Evolutionary conservation across 495 filamentous ascomycete species (phyloP).

Genomic region (Neurospora intermedia): DNA sequence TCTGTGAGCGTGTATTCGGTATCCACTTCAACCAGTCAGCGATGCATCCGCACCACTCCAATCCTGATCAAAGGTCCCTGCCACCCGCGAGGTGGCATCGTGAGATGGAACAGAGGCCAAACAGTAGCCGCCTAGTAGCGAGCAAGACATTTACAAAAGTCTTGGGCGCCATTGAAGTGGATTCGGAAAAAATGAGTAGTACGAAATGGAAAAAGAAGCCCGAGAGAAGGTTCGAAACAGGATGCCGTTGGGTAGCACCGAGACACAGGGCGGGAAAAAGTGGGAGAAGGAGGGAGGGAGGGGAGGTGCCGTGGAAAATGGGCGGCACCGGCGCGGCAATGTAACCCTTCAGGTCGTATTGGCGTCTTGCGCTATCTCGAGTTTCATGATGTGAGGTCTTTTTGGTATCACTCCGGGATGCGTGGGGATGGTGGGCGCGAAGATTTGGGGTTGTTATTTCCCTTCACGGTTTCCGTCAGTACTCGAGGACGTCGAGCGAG

Average conservation of each 20-base stretch:
- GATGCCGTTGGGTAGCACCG: not conserved
- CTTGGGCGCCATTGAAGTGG: not conserved
- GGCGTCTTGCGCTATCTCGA: not conserved
- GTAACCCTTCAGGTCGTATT: not conserved
- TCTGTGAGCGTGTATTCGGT: not conserved
- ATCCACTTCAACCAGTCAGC: not conserved
- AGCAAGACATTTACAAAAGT: not conserved
- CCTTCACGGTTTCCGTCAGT: not conserved
- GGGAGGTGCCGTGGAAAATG: not conserved
- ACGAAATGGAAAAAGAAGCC: not conserved
- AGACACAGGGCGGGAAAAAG: not conserved
- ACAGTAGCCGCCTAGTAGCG: not conserved
- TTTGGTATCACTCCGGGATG: not conserved
- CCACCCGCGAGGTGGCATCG: not conserved
- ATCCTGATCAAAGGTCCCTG: not conserved
- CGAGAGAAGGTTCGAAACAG: not conserved
- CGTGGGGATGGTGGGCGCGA: not conserved
- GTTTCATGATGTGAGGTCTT: not conserved
- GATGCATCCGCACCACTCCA: not conserved
- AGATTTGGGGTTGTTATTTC: not conserved
- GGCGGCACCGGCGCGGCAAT: not conserved
- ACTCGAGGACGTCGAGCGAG: not conserved
- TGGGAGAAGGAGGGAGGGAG: not conserved
- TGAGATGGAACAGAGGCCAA: not conserved
- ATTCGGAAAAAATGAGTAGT: not conserved